These are phyloP conservation scores for Fusarium marasasianum DNA, from an alignment of 2,329 filamentous ascomycete genomes.

Conservation along the genomic window DNA sequence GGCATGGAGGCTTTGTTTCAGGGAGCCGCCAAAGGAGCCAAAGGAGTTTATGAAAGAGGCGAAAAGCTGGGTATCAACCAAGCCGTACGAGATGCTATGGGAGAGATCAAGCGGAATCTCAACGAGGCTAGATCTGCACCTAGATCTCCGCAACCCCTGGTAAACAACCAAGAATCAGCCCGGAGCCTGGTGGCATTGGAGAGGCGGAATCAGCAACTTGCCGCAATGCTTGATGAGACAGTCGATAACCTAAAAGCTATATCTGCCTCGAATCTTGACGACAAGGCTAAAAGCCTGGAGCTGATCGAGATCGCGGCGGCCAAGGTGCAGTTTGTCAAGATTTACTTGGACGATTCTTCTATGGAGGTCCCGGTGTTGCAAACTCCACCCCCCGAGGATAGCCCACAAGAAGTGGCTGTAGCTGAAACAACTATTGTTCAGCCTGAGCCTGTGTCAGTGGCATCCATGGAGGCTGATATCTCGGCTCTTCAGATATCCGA, in stretches of 20 bases:
- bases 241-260: constrained; percentile 70
- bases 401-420: constrained; percentile 13
- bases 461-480: constrained; percentile 22
- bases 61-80: constrained; percentile 84
- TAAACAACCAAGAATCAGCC: constrained; percentile 48
- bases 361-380: constrained; percentile 56
- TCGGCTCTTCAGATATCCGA: constrained; percentile 33
- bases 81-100: constrained; percentile 81
- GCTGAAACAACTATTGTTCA: constrained; percentile 19
- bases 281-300: constrained; percentile 61
- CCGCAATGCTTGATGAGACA: constrained; percentile 73
- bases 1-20: constrained; percentile 77
- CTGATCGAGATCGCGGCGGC: constrained; percentile 67
- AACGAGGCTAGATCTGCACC: constrained; percentile 64
- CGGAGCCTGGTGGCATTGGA: constrained; percentile 64
- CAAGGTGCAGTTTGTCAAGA: constrained; percentile 72
- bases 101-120: constrained; percentile 81
- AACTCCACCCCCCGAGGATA: constrained; percentile 26
- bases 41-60: constrained; percentile 75
- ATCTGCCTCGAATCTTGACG: constrained; percentile 60
- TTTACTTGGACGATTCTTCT: constrained; percentile 67
- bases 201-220: constrained; percentile 71
- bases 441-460: constrained; percentile 20
- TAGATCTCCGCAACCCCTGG: constrained; percentile 49
- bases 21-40: constrained; percentile 79